phyloP scores from a whole-genome alignment of 1,139 yeast genomes.

The Geotrichum phurueaensis region DNA sequence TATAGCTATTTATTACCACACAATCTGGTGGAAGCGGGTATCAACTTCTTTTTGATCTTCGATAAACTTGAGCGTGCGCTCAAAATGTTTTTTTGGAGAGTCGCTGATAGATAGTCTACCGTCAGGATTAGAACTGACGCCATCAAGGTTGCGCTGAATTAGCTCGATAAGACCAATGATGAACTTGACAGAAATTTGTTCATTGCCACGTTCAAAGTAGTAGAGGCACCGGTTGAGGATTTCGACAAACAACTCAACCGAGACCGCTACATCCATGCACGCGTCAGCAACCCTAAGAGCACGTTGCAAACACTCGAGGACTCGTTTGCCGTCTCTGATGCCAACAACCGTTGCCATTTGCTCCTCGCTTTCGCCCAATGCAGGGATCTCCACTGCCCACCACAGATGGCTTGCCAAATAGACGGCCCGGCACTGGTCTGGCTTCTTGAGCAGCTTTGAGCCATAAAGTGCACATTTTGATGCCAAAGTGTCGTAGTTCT shows the following conservation, averaged over 20 bases:
- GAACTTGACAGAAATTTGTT: constrained; percentile 62
- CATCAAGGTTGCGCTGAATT: constrained; percentile 64
- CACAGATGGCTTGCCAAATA: constrained; percentile 84
- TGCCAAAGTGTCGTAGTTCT: constrained; percentile 71
- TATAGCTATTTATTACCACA: constrained; percentile 24
- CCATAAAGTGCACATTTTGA: constrained; percentile 85
- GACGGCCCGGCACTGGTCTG: constrained; percentile 91
- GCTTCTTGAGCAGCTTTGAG: constrained; percentile 79
- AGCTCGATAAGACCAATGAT: constrained; percentile 83
- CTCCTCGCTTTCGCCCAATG: constrained; percentile 46
- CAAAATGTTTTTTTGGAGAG: constrained; percentile 48
- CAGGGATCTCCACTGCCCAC: constrained; percentile 73
- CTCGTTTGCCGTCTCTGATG: constrained; percentile 54
- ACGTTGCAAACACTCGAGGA: constrained; percentile 63
- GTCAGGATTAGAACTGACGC: constrained; percentile 30
- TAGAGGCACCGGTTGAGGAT: constrained; percentile 79
- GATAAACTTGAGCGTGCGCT: constrained; percentile 63
- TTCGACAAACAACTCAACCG: constrained; percentile 80
- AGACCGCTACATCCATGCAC: constrained; percentile 76
- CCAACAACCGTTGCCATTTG: constrained; percentile 18
- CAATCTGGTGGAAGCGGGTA: constrained; percentile 53
- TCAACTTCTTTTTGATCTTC: constrained; percentile 60
- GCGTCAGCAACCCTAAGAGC: constrained; percentile 88
- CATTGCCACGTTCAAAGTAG: constrained; percentile 78
- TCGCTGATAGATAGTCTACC: constrained; percentile 30